These are phyloP conservation scores for Blastobotrys muscicola DNA, from an alignment of 805 yeast genomes.

Conservation along the genomic window DNA sequence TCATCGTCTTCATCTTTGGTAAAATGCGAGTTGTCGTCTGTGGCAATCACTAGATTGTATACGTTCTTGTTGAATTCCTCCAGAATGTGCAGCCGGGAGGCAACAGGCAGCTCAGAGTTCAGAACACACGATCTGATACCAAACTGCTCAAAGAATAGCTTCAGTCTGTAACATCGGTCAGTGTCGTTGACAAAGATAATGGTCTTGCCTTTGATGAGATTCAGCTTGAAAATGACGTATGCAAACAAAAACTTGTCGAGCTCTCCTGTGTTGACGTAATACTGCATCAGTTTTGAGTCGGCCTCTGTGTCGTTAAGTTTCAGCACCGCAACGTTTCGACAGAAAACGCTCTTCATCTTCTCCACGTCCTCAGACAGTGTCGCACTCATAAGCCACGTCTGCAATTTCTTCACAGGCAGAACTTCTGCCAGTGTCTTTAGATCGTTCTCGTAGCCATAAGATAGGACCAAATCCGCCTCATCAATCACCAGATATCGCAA, in stretches of 20 bases:
- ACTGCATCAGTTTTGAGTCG: conserved; percentile 56
- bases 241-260: conserved; percentile 85
- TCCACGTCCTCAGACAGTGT: conserved; percentile 83
- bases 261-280: conserved; percentile 77
- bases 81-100: conserved; percentile 88
- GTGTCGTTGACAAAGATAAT: conserved; percentile 85
- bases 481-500: conserved; percentile 76
- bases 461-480: conserved; percentile 85
- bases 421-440: conserved; percentile 51
- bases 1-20: conserved; percentile 41
- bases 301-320: conserved; percentile 65
- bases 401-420: conserved; percentile 62
- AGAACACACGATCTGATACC: conserved; percentile 83
- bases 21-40: conserved; percentile 73
- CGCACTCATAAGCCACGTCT: conserved; percentile 93
- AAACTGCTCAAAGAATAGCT: conserved; percentile 85
- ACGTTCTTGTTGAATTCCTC: conserved; percentile 90
- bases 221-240: conserved; percentile 84
- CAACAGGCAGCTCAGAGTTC: conserved; percentile 86
- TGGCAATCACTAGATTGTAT: conserved; percentile 81
- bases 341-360: conserved; percentile 63
- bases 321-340: conserved; percentile 73
- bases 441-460: conserved; percentile 89
- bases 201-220: conserved; percentile 83
- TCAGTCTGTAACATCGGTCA: conserved; percentile 90